Evolutionary conservation across 805 yeast genomes (phyloP), one percentile per base, ranked within the genome.

Genomic region (Jamesozyma jinghongensis): DNA sequence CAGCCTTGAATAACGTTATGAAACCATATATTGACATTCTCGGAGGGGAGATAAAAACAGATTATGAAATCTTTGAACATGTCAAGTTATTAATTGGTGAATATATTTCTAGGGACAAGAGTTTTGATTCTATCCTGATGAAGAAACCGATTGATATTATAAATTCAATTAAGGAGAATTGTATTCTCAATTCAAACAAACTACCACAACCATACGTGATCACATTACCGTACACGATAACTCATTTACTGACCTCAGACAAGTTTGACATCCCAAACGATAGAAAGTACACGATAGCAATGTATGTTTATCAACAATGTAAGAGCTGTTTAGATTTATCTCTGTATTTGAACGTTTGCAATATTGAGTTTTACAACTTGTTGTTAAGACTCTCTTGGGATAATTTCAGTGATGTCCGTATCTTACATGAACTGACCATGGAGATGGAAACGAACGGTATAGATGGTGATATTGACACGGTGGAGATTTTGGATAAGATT

Each of bases 371-470:
- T 36, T 60, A 60, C 46, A 60, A 60, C 38, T 19, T 52, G 10
- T 39, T 60, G n/a, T 22, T 60, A 12, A 43, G 51, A 27, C 42
- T 51, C n/a, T 44, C 57, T 4, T 60, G 65, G 65, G 50, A 47
- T 4, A 53, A 56, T 34, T 57, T 41, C 38, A 48, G 48, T 22
- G 60, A 59, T 5, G 40, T 58, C 13, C 40, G 41, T 19, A 50
- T 44, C 34, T 38, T 52, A 30, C 42, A 40, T 26, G 49, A 48
- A 14, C 19, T 57, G 6, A 46, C 54, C 5, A 39, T 49, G 2
- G 65, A 60, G 41, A 57, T 60, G 63, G 50, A 47, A 19, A 51
- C 48, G n/a, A 57, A 59, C 27, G 65, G 65, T 26, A 51, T 59
- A 5, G 41, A 45, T 19, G 65, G 63, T 3, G 60, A 60, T 38